Evolutionary conservation across 352 stramenopile genomes (phyloP).

Genomic region (Detonula confervacea): DNA sequence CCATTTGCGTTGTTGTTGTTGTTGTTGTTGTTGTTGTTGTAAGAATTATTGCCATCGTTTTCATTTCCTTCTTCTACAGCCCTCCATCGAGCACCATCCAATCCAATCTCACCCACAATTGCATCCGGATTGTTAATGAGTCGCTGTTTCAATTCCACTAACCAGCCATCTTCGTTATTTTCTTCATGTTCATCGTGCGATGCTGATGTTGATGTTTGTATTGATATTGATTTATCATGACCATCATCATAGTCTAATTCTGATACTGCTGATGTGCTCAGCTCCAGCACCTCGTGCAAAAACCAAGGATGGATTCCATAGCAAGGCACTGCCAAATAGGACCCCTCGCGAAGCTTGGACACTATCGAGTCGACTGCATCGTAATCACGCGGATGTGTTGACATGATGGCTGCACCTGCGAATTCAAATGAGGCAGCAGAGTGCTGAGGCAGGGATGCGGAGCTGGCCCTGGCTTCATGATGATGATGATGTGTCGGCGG

Average conservation of each 20-base stretch:
- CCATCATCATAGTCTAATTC: too few relatives aligned
- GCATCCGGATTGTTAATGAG: constrained; percentile 54
- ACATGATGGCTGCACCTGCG: constrained; percentile 77
- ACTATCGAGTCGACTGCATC: constrained; percentile 39
- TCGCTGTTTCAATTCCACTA: constrained; percentile 50
- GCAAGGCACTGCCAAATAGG: constrained; percentile 57
- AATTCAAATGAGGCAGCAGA: too few relatives aligned
- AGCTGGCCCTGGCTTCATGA: background rate
- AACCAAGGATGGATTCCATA: constrained; percentile 85
- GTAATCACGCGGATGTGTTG: constrained; percentile 82
- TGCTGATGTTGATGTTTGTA: too few relatives aligned
- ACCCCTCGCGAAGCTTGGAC: constrained; percentile 21
- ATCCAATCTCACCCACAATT: constrained; percentile 82
- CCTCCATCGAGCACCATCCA: constrained; percentile 72
- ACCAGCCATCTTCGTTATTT: constrained; percentile 26
- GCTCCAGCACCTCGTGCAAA: constrained; percentile 76
- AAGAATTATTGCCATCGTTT: constrained; percentile 17
- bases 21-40: background rate
- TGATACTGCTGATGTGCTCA: too few relatives aligned
- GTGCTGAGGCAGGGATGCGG: too few relatives aligned
- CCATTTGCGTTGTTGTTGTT: too few relatives aligned
- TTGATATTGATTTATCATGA: too few relatives aligned
- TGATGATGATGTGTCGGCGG: background rate
- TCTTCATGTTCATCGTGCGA: constrained; percentile 13
- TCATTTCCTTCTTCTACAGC: constrained; percentile 60